These are phyloP conservation scores for Arabis alpina DNA, from an alignment of 345 rosid species.

Conservation along the genomic window DNA sequence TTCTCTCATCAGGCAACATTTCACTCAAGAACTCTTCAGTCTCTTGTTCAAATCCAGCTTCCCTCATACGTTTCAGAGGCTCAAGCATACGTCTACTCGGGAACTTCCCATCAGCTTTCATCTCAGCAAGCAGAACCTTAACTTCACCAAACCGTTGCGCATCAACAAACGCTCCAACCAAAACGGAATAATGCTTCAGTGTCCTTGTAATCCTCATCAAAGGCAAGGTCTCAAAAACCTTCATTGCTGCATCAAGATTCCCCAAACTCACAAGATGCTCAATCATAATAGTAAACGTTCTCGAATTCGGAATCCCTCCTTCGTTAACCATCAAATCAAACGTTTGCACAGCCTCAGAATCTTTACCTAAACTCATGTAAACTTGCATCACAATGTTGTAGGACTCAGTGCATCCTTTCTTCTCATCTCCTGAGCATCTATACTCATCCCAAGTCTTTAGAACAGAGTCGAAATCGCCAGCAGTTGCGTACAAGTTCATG, in stretches of 20 bases:
- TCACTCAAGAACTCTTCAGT: constrained; percentile 55
- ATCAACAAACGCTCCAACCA: constrained; percentile 61
- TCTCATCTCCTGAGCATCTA: constrained; percentile 47
- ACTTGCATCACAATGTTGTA: constrained; percentile 68
- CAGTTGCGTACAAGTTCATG: constrained; percentile 63
- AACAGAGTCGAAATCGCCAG: constrained; percentile 65
- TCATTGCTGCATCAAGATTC: constrained; percentile 66
- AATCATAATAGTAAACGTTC: constrained; percentile 78
- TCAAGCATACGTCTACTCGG: constrained; percentile 61
- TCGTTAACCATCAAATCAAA: constrained; percentile 61
- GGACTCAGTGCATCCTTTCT: constrained; percentile 64
- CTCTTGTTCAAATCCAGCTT: constrained; percentile 64
- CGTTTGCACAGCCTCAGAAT: constrained; percentile 55
- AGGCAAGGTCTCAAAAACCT: constrained; percentile 65
- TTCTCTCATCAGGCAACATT: constrained; percentile 76
- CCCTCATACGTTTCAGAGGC: constrained; percentile 61
- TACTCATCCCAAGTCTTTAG: constrained; percentile 61
- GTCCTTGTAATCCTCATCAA: constrained; percentile 82
- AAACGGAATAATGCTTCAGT: constrained; percentile 60
- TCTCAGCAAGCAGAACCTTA: constrained; percentile 61
- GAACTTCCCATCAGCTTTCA: constrained; percentile 69
- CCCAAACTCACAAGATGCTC: constrained; percentile 68
- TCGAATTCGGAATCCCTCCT: constrained; percentile 82
- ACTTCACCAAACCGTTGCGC: constrained; percentile 56
- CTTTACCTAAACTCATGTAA: constrained; percentile 49